Evolutionary conservation across 331 rosid genomes (phyloP).

Genomic region (Ulmus americana): DNA sequence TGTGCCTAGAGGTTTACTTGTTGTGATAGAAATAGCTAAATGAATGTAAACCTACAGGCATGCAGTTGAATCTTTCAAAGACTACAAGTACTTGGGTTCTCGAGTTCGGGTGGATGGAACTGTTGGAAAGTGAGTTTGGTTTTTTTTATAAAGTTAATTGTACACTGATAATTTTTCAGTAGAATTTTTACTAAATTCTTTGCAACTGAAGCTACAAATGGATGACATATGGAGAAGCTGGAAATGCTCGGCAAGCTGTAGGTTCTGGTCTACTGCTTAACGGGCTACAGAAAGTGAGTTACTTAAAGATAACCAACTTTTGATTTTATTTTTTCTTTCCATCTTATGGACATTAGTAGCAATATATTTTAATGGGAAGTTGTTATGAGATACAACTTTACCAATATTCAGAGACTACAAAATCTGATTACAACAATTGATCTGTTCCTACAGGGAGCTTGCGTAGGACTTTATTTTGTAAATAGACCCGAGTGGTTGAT

Average conservation of each 20-base stretch:
- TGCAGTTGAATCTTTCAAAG: slow-evolving; percentile 8
- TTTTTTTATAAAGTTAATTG: neutral
- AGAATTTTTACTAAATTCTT: neutral
- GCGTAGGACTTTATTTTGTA: slow-evolving; percentile 6
- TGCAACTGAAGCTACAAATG: slow-evolving; percentile 7
- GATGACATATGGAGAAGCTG: slow-evolving; percentile 12
- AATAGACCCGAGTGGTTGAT: slow-evolving; percentile 13
- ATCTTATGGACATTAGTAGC: neutral
- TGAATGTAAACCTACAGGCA: slow-evolving; percentile 1
- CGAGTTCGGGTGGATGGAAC: slow-evolving; percentile 11
- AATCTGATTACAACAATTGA: neutral
- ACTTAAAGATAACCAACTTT: neutral
- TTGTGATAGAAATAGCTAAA: neutral
- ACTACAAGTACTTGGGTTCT: slow-evolving; percentile 10
- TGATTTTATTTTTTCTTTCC: neutral
- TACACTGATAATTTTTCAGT: neutral
- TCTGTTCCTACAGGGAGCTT: slow-evolving; percentile 2
- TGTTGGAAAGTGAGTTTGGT: slow-evolving; percentile 5
- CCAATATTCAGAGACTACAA: neutral
- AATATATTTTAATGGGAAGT: neutral
- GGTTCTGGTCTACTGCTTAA: slow-evolving; percentile 3
- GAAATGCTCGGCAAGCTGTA: slow-evolving; percentile 1
- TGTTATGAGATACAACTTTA: neutral
- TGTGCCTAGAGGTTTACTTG: neutral
- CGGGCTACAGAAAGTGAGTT: slow-evolving; percentile 5